Evolutionary conservation across 1,139 yeast species (phyloP).

Genomic region (Yamadazyma songkhlaensis): DNA sequence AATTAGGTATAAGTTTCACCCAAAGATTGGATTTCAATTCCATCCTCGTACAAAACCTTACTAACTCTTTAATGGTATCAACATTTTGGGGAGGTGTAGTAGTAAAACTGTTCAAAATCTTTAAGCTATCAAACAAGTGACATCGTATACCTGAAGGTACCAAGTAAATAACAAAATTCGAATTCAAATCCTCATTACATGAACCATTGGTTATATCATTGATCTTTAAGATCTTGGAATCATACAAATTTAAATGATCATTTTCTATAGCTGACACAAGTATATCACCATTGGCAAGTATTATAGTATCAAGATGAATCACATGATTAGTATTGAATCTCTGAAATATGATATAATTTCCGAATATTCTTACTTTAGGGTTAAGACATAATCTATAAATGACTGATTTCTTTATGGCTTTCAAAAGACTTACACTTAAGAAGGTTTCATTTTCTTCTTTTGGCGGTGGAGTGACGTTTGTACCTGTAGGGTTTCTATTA

Average conservation of each 20-base stretch:
- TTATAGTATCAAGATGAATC: slow-evolving; percentile 54
- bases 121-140: slow-evolving; percentile 48
- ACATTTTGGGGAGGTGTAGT: slow-evolving; percentile 50
- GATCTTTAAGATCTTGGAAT: slow-evolving; percentile 22
- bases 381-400: slow-evolving; percentile 43
- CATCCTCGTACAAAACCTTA: slow-evolving; percentile 55
- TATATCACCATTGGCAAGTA: slow-evolving; percentile 52
- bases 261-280: slow-evolving; percentile 28
- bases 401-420: slow-evolving; percentile 58
- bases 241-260: slow-evolving; percentile 28
- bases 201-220: slow-evolving; percentile 10
- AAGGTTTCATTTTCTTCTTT: slow-evolving; percentile 32
- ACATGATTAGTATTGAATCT: slow-evolving; percentile 22
- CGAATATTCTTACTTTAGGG: slow-evolving; percentile 47
- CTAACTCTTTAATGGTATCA: slow-evolving; percentile 43
- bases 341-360: slow-evolving; percentile 45
- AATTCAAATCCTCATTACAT: slow-evolving; percentile 8
- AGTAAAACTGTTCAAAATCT: slow-evolving; percentile 40
- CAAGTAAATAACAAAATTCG: slow-evolving; percentile 53
- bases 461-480: too few relatives aligned
- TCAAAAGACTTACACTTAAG: slow-evolving; percentile 54
- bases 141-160: slow-evolving; percentile 79
- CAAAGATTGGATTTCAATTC: slow-evolving; percentile 36
- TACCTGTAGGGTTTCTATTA: slow-evolving; percentile 1
- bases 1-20: slow-evolving; percentile 66